phyloP scores from a whole-genome alignment of 257 asterid species.

The Lantana camara region DNA sequence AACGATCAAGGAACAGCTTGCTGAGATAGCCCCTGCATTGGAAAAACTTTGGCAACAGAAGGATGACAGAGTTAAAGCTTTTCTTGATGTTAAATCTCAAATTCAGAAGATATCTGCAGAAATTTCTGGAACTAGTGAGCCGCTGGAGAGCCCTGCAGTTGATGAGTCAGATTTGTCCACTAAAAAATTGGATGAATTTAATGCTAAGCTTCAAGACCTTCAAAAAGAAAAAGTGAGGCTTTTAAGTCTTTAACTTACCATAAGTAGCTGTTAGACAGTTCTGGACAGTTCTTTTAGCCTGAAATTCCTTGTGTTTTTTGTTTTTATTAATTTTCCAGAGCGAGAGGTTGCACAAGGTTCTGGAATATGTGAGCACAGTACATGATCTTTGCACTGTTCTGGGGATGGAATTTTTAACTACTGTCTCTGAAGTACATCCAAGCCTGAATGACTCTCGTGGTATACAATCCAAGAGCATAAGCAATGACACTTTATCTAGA shows the following conservation, averaged over 20 bases:
- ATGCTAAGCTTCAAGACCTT: slow-evolving; percentile 86
- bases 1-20: slow-evolving; percentile 96
- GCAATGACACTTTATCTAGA: slow-evolving; percentile 79
- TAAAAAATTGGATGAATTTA: slow-evolving; percentile 78
- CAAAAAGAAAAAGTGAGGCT: slow-evolving; percentile 82
- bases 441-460: slow-evolving; percentile 80
- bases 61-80: slow-evolving; percentile 81
- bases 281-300: neutral
- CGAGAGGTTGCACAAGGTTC: slow-evolving; percentile 91
- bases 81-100: slow-evolving; percentile 86
- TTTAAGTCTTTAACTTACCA: slow-evolving; percentile 17
- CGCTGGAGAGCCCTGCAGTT: slow-evolving; percentile 58
- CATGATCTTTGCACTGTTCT: slow-evolving; percentile 97
- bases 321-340: slow-evolving; percentile 60
- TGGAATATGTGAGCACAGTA: slow-evolving; percentile 89
- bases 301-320: slow-evolving; percentile 10
- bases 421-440: slow-evolving; percentile 90
- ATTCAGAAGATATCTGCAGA: slow-evolving; percentile 82
- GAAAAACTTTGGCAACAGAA: slow-evolving; percentile 85
- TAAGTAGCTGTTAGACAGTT: slow-evolving; percentile 8
- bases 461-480: slow-evolving; percentile 88
- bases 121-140: slow-evolving; percentile 73
- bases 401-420: slow-evolving; percentile 78
- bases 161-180: slow-evolving; percentile 84
- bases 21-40: slow-evolving; percentile 81